Evolutionary conservation across 129 eudicot species (phyloP).

Genomic region (Arctium lappa): DNA sequence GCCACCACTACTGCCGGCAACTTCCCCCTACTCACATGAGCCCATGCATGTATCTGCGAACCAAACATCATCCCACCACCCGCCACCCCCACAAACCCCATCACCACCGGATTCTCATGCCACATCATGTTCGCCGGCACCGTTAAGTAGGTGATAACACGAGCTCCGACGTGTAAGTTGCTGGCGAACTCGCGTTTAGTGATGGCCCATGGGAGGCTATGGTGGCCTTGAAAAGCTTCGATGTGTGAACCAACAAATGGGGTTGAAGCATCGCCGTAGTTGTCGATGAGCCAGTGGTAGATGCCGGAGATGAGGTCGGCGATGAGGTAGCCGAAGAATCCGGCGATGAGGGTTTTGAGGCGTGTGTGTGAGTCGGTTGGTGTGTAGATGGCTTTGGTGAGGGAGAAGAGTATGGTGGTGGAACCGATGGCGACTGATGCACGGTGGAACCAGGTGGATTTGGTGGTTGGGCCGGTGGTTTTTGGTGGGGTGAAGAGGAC

Average conservation of each 20-base stretch:
- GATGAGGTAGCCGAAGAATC: slow-evolving; percentile 47
- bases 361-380: slow-evolving; percentile 33
- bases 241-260: slow-evolving; percentile 66
- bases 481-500: background rate
- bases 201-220: slow-evolving; percentile 58
- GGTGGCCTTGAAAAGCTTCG: slow-evolving; percentile 71
- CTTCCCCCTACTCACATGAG: slow-evolving; percentile 54
- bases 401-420: slow-evolving; percentile 48
- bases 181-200: slow-evolving; percentile 61
- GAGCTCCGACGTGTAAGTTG: slow-evolving; percentile 55
- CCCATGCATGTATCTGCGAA: slow-evolving; percentile 70
- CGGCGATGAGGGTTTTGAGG: slow-evolving; percentile 50
- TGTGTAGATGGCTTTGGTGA: slow-evolving; percentile 37
- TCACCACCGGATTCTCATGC: slow-evolving; percentile 31
- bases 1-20: slow-evolving; percentile 59
- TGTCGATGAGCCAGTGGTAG: slow-evolving; percentile 78
- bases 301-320: slow-evolving; percentile 74
- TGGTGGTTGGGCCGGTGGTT: slow-evolving; percentile 35
- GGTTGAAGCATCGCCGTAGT: slow-evolving; percentile 58
- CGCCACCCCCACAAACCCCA: slow-evolving; percentile 46
- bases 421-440: slow-evolving; percentile 64
- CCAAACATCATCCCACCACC: slow-evolving; percentile 73
- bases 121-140: slow-evolving; percentile 30
- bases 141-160: slow-evolving; percentile 26
- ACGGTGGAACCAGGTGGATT: slow-evolving; percentile 67